phyloP scores from a whole-genome alignment of 2,329 filamentous ascomycete genomes.

The Aspergillus awamori region DNA sequence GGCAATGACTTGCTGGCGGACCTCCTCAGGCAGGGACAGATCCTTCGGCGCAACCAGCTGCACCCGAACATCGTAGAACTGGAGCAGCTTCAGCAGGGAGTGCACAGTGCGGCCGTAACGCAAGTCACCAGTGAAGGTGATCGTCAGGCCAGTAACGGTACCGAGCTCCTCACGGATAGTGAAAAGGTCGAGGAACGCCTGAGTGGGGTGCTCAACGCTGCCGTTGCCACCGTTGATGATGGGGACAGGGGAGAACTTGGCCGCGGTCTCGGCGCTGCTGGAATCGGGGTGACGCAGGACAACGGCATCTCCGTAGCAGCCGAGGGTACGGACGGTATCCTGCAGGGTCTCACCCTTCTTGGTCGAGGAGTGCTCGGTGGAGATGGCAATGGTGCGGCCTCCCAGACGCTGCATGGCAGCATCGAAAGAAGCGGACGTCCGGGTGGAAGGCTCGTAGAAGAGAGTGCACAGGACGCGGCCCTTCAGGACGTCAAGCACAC shows the following conservation, averaged over 20 bases:
- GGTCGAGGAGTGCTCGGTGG: constrained; percentile 82
- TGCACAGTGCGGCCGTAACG: constrained; percentile 93
- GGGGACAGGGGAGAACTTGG: constrained; percentile 84
- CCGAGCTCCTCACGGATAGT: constrained; percentile 97
- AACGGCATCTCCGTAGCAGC: constrained; percentile 91
- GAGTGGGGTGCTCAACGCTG: constrained; percentile 92
- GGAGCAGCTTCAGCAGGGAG: constrained; percentile 89
- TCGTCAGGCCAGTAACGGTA: constrained; percentile 90
- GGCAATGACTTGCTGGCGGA: constrained; percentile 70
- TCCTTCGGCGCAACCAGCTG: constrained; percentile 85
- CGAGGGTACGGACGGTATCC: constrained; percentile 90
- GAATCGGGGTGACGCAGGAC: constrained; percentile 93
- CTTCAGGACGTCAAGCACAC: constrained; percentile 82
- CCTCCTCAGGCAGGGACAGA: constrained; percentile 73
- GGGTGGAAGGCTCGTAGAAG: constrained; percentile 97
- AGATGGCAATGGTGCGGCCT: constrained; percentile 78
- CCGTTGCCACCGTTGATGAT: constrained; percentile 98
- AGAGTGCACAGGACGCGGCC: constrained; percentile 86
- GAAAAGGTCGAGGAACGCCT: constrained; percentile 96
- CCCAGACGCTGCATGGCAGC: constrained; percentile 98
- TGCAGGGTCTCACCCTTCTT: constrained; percentile 93
- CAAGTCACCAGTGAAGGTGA: constrained; percentile 94
- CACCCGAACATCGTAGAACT: constrained; percentile 92
- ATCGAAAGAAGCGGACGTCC: constrained; percentile 94
- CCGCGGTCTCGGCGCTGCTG: constrained; percentile 75